Evolutionary conservation across 192 early-diverging fungal genomes (phyloP), one percentile per base, ranked within the genome.

Genomic region (Entomortierella beljakovae): DNA sequence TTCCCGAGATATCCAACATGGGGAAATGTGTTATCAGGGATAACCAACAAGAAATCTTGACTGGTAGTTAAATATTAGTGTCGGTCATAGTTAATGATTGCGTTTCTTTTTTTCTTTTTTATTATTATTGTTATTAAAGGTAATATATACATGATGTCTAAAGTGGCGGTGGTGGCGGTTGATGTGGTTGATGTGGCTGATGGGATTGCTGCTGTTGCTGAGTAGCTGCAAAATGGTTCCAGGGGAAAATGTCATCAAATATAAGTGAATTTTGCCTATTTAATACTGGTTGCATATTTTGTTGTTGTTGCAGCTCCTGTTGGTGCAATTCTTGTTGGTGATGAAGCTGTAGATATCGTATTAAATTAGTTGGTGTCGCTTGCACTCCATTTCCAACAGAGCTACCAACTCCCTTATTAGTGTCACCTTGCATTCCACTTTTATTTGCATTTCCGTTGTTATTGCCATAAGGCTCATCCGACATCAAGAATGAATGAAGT

Each of bases 181-280:
- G 69, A 22, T 35, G 52, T 13, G 43, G 52, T 35, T 71, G 60
- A 9, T 63, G 60, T 3, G 29, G 60, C 3, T 37, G 57, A 7
- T 35, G 54, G 20, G 43, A 61, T 11, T 63, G 61, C 9, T 64
- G 71, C 16, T 61, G 65, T 33, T 57, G 73, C 26, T 37, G 57
- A 25, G n/a, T 7, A 26, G 42, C 15, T 9, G 70, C 32, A n/a
- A 64, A 72, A 25, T 33, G 54, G 16, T 61, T 72, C 75, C 75
- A 79, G 0, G 67, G 66, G 43, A 63, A 65, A 29, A 70, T 70
- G 25, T 79, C 75, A 38, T 79, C 75, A 40, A 54, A 79, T 5
- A 79, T 70, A 49, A 79, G 54, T 18, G 75, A 79, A 29, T 79
- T 79, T 33, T 79, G 61, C 49, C 70, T 66, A 33, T 69, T 79